phyloP scores from a whole-genome alignment of 2,329 filamentous ascomycete species.

The Cadophora sp. region DNA sequence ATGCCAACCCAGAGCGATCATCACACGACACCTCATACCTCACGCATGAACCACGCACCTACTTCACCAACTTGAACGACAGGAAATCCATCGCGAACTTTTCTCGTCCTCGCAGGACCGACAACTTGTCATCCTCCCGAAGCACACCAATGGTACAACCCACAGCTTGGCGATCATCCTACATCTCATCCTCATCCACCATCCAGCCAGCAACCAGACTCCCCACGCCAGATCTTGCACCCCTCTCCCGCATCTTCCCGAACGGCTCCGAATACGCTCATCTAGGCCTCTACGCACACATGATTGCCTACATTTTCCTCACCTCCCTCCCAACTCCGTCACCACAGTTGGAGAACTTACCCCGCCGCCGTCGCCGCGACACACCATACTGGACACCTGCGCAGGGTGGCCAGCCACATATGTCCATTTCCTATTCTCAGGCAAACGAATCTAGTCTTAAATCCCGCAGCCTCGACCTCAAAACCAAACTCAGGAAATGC shows the following conservation, averaged over 20 bases:
- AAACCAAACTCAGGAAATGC: slow-evolving; percentile 3
- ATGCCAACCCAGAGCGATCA: not conserved
- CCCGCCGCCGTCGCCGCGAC: slow-evolving; percentile 15
- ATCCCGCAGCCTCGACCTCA: not conserved
- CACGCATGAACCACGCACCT: not conserved
- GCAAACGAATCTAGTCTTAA: not conserved
- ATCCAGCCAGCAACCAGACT: slow-evolving; percentile 5
- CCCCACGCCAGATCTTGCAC: slow-evolving; percentile 29
- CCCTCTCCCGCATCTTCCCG: slow-evolving; percentile 39
- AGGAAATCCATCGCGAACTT: not conserved
- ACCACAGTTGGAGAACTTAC: not conserved
- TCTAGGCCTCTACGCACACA: slow-evolving; percentile 39
- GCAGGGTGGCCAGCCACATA: slow-evolving; percentile 23
- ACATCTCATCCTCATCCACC: slow-evolving; percentile 15
- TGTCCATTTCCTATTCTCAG: not conserved
- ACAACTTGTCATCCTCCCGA: not conserved
- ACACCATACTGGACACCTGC: slow-evolving; percentile 24
- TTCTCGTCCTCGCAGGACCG: not conserved
- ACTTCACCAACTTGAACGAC: not conserved
- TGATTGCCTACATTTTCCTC: slow-evolving; percentile 38
- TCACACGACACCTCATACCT: slow-evolving; percentile 2
- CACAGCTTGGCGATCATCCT: not conserved
- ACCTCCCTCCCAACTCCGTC: slow-evolving; percentile 19
- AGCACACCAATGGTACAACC: slow-evolving; percentile 7
- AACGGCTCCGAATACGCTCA: slow-evolving; percentile 30